Conservation (phyloP, 495 filamentous ascomycete species). For the Lichina pygmaea region DNA sequence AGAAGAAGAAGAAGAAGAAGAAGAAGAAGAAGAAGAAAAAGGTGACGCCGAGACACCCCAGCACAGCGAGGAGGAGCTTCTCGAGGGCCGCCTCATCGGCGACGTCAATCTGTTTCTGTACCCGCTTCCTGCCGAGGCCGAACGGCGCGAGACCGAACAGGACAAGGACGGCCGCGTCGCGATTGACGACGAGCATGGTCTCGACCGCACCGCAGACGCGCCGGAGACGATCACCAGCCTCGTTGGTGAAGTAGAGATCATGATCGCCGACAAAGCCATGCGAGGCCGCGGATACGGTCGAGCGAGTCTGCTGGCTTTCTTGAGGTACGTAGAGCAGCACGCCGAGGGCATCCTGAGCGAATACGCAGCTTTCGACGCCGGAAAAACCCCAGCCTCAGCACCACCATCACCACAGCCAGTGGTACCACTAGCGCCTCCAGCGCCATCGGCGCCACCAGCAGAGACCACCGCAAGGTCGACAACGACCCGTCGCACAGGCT, state of each 20-base stretch:
- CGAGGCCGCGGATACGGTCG: conserved; percentile 39
- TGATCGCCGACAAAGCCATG: conserved; percentile 39
- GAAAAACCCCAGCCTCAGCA: conserved; percentile 1
- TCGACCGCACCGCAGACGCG: conserved; percentile 11
- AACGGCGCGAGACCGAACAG: not conserved
- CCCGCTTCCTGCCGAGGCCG: not conserved
- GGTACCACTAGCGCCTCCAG: not conserved
- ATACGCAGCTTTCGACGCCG: conserved; percentile 13
- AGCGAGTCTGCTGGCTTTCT: conserved; percentile 35
- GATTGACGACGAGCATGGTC: conserved; percentile 16
- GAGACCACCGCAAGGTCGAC: too few species aligned
- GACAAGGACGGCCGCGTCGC: not conserved
- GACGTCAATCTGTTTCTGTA: conserved; percentile 72
- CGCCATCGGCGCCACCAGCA: too few species aligned
- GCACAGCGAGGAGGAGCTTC: conserved; percentile 19
- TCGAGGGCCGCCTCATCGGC: conserved; percentile 35
- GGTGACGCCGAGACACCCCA: not conserved
- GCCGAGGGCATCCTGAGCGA: conserved; percentile 27
- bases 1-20: not conserved
- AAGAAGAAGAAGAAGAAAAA: not conserved
- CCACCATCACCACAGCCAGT: conserved; percentile 4
- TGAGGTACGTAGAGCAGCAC: conserved; percentile 30
- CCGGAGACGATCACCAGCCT: conserved; percentile 1
- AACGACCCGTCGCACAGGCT: too few species aligned
- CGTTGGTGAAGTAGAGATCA: conserved; percentile 61